Evolutionary conservation across 2,329 filamentous ascomycete genomes (phyloP).

Genomic region (Aspergillus brunneoviolaceus): DNA sequence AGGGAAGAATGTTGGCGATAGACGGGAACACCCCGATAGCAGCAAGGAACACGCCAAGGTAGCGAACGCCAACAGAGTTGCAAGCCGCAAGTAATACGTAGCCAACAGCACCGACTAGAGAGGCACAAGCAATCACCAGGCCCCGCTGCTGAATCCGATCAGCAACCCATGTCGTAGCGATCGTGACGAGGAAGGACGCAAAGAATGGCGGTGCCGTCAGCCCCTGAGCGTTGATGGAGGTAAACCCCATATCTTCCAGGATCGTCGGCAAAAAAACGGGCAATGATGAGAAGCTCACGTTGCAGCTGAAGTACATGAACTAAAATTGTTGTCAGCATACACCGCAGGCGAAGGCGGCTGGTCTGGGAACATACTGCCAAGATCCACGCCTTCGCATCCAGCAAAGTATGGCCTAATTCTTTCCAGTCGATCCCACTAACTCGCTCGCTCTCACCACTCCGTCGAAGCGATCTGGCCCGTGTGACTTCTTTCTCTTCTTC

Average conservation of each 20-base stretch:
- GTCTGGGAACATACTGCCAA: constrained; percentile 37
- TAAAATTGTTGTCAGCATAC: constrained; percentile 16
- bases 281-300: constrained; percentile 65
- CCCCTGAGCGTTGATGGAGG: constrained; percentile 65
- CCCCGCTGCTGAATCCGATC: constrained; percentile 66
- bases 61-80: constrained; percentile 50
- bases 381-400: constrained; percentile 52
- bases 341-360: neutral
- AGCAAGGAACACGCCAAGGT: constrained; percentile 55
- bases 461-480: constrained; percentile 52
- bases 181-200: constrained; percentile 62
- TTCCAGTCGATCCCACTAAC: constrained; percentile 47
- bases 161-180: constrained; percentile 63
- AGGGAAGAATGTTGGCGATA: constrained; percentile 69
- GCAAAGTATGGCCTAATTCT: constrained; percentile 47
- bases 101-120: constrained; percentile 58
- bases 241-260: constrained; percentile 66
- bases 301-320: constrained; percentile 61
- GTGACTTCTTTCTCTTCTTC: constrained; percentile 60
- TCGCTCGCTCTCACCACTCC: constrained; percentile 50
- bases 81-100: constrained; percentile 65
- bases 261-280: constrained; percentile 66
- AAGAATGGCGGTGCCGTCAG: constrained; percentile 71
- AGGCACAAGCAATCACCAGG: constrained; percentile 57
- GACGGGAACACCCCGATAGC: constrained; percentile 65